Evolutionary conservation across 768 basidiomycete species (phyloP).

Genomic region (Boletus rufocinnamomeus): DNA sequence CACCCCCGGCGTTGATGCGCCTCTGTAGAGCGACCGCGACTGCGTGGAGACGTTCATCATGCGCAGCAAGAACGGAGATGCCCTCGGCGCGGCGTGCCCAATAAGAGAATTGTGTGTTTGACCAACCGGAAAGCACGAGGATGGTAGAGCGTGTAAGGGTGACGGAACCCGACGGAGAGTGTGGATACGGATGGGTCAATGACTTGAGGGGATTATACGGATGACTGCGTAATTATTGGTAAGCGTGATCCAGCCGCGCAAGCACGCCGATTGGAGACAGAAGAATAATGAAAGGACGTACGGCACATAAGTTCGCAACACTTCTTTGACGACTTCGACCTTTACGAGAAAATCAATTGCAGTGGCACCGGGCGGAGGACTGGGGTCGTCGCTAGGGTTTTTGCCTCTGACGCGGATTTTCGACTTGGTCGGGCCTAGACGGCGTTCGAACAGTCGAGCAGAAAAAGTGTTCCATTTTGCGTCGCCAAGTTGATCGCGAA

Average conservation of each 20-base stretch:
- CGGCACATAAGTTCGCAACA: conserved; percentile 50
- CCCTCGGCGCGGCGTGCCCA: conserved; percentile 55
- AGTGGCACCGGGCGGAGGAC: conserved; percentile 38
- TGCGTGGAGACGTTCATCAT: conserved; percentile 42
- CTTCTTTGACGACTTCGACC: conserved; percentile 53
- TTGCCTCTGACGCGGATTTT: conserved; percentile 37
- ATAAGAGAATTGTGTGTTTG: conserved; percentile 55
- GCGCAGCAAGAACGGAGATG: conserved; percentile 45
- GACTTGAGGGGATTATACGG: conserved; percentile 56
- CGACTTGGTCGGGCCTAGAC: conserved; percentile 42
- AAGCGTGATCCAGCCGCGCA: conserved; percentile 20
- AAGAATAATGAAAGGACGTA: conserved; percentile 31
- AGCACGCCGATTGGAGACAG: conserved; percentile 8
- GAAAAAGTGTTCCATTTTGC: conserved; percentile 49
- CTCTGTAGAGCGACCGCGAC: conserved; percentile 44
- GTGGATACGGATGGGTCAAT: conserved; percentile 41
- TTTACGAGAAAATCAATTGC: conserved; percentile 55
- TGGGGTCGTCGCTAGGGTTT: conserved; percentile 30
- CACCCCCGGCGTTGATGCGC: conserved; percentile 39
- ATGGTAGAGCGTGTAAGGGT: conserved; percentile 50
- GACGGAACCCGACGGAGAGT: conserved; percentile 44
- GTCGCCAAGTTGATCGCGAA: conserved; percentile 45
- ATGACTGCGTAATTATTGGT: conserved; percentile 40
- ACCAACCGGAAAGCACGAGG: conserved; percentile 52
- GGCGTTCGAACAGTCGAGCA: conserved; percentile 48